Evolutionary conservation across 225 moss, liverwort and hornwort genomes (phyloP), one percentile per base, ranked within the genome.

Genomic region (Pseudoscleropodium purum): DNA sequence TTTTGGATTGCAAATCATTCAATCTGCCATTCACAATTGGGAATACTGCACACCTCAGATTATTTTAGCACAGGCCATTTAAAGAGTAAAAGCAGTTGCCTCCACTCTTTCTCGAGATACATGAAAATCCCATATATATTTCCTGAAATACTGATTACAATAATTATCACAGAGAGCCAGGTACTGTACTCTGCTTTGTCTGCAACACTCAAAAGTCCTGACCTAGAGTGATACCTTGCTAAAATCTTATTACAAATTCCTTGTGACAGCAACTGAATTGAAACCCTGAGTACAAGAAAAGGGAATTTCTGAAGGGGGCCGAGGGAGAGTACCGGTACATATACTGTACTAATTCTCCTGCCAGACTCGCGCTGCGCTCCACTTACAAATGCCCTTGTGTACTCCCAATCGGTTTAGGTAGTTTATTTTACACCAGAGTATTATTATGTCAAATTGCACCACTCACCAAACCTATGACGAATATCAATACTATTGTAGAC

Each of bases 351-450:
- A 21, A 74, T 37, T 47, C 70, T 83, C 83, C 90, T 77, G 88
- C 88, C 90, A 75, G 80, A 75, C 92, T 88, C 64, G 10, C 57
- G 65, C 81, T 45, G 90, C 85, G 77, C 82, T 78, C 67, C 85
- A 60, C 72, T 91, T 86, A 31, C 82, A 63, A 45, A 82, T 68
- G 86, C 77, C 68, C 37, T 63, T 83, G 37, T 43, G 72, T 61
- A 75, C 87, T 56, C 69, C 81, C 34, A 79, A 75, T 83, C 79
- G 67, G 72, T 56, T 86, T 37, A 79, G 73, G 66, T 18, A 90
- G 66, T 39, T 79, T 90, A 49, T 72, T 82, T 88, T 80, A 90
- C 88, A 89, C 84, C 49, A 79, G 69, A 84, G 63, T 82, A n/a
- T 47, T 84, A 62, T 86, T 64, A 82, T 64, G 79, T 88, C 86